Evolutionary conservation across 768 basidiomycete species (phyloP), one percentile per base, ranked within the genome.

Genomic region (Pleurotus ostreatus): DNA sequence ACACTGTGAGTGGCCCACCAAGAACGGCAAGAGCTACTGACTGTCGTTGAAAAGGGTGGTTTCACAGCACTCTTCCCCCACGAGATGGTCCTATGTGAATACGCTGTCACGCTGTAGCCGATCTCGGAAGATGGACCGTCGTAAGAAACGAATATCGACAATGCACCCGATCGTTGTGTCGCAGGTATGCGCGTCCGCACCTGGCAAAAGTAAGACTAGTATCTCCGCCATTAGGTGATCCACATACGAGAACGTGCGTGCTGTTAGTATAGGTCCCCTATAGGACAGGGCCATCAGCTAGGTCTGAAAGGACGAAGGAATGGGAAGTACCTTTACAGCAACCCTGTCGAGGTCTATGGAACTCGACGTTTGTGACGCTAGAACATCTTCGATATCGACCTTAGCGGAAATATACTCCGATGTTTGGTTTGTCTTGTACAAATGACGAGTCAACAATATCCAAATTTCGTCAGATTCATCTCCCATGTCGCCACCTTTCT

Each of bases 361-460:
- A 13, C 25, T 40, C 15, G 44, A 18, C 12, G 18, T 22, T 18
- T 49, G 38, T 56, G 23, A 22, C 55, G n/a, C 46, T 20, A 48
- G 45, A 20, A 47, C 40, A 30, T 60, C 60, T 40, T 60, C 57
- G 18, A 46, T 55, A 30, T 79, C 71, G 2, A 76, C 75, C 46
- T 74, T 76, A 20, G 94, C 64, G 5, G 89, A 81, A 47, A 92
- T 84, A 65, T 84, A 94, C 58, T 91, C 87, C 1, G 78, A 71
- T 4, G 72, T 77, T 40, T 80, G 74, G 46, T 72, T 77, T n/a
- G 82, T 87, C 59, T 86, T 75, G 0, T 68, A 66, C 6, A 88
- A 66, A 66, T 98, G 95, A 25, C 92, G 82, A 0, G 86, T 88
- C 1, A 98, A 77, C 1, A 94, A 78, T 6, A 95, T 63, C 91